These are phyloP conservation scores for Nidula niveotomentosa DNA, from an alignment of 1,284 basidiomycete species.

Conservation along the genomic window DNA sequence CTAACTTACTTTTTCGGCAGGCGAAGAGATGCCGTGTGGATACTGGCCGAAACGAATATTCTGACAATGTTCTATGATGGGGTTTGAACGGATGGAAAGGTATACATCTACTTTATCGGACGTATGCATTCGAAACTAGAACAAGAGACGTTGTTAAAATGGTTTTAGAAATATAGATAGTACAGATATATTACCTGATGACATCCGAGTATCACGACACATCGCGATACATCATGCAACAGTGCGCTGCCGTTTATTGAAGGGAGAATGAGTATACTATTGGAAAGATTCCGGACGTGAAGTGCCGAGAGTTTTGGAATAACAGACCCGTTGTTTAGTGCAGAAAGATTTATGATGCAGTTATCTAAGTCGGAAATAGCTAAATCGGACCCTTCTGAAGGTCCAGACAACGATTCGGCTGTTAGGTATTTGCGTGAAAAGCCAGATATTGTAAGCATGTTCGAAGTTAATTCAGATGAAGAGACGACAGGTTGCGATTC, in stretches of 20 bases:
- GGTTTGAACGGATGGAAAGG: conserved; percentile 63
- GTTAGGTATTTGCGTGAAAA: conserved; percentile 42
- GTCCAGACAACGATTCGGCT: conserved; percentile 25
- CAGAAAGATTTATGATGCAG: conserved; percentile 69
- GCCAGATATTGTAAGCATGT: conserved; percentile 36
- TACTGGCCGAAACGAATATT: conserved; percentile 60
- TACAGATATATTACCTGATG: conserved; percentile 60
- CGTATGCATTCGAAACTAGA: conserved; percentile 79
- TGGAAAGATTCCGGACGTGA: conserved; percentile 55
- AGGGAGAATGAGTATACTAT: conserved; percentile 65
- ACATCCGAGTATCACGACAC: conserved; percentile 65
- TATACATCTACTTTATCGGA: conserved; percentile 61
- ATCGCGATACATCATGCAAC: conserved; percentile 58
- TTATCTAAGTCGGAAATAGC: conserved; percentile 56
- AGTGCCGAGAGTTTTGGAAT: conserved; percentile 48
- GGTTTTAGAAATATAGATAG: not conserved
- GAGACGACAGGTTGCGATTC: too few species aligned
- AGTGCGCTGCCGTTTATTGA: conserved; percentile 67
- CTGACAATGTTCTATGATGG: conserved; percentile 74
- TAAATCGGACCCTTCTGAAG: conserved; percentile 41
- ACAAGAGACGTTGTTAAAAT: not conserved
- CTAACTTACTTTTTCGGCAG: conserved; percentile 1
- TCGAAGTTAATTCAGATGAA: conserved; percentile 10
- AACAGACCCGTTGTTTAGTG: conserved; percentile 7
- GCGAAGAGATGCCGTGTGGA: conserved; percentile 29